phyloP scores from a whole-genome alignment of 106 monocot genomes.

The Dendrobium huoshanense region DNA sequence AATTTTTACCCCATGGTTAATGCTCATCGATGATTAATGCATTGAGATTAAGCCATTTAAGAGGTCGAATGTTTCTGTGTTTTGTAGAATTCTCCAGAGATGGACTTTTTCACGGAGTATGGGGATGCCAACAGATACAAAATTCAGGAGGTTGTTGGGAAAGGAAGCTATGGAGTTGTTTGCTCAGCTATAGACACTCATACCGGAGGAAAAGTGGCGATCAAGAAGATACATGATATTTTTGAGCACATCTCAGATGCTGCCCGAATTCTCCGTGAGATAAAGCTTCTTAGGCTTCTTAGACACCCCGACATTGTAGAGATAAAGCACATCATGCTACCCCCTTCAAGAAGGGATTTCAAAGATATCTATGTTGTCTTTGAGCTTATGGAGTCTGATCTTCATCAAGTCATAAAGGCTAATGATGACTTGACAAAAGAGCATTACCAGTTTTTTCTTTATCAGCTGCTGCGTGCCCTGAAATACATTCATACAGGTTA shows the following conservation, averaged over 20 bases:
- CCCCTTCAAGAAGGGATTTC: slow-evolving; percentile 50
- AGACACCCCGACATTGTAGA: slow-evolving; percentile 57
- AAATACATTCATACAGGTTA: slow-evolving; percentile 56
- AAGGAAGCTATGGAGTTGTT: slow-evolving; percentile 60
- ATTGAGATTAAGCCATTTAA: neutral
- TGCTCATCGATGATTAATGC: neutral
- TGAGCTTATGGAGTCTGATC: slow-evolving; percentile 62
- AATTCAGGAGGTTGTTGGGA: slow-evolving; percentile 48
- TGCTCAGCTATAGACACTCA: slow-evolving; percentile 39
- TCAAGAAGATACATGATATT: slow-evolving; percentile 60
- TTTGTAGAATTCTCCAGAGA: slow-evolving; percentile 32
- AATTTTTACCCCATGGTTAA: neutral
- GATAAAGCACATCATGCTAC: slow-evolving; percentile 57
- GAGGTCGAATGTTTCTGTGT: neutral
- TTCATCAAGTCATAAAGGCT: slow-evolving; percentile 56
- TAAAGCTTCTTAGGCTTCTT: slow-evolving; percentile 48
- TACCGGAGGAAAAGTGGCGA: slow-evolving; percentile 47
- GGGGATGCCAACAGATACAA: slow-evolving; percentile 44
- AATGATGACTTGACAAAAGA: slow-evolving; percentile 54
- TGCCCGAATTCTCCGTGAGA: slow-evolving; percentile 47
- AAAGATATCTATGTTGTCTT: slow-evolving; percentile 37
- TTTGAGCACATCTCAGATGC: slow-evolving; percentile 60
- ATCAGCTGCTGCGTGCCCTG: slow-evolving; percentile 48
- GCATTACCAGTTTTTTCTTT: slow-evolving; percentile 55
- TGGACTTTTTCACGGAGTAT: slow-evolving; percentile 48